Conservation (phyloP, 106 monocot species). For the Dendrobium chrysotoxum region DNA sequence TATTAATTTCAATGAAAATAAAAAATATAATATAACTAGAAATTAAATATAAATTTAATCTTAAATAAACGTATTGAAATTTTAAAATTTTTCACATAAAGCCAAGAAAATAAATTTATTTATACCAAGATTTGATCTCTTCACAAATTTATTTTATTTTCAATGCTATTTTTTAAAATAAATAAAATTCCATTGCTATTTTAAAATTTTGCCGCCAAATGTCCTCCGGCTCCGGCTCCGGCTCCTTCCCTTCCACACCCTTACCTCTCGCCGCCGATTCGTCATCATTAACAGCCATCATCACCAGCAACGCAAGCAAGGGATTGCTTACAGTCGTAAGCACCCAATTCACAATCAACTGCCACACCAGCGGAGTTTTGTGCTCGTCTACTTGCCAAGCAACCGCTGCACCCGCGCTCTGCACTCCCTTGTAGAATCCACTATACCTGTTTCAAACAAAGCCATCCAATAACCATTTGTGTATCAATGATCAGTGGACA, state of each 20-base stretch:
- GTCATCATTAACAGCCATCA: constrained; percentile 57
- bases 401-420: constrained; percentile 52
- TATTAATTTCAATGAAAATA: too few relatives aligned
- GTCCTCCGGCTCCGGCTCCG: background rate
- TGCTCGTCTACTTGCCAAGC: constrained; percentile 53
- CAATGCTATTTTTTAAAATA: too few relatives aligned
- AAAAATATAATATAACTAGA: too few relatives aligned
- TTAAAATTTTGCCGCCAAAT: too few relatives aligned
- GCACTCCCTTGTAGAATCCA: constrained; percentile 68
- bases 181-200: too few relatives aligned
- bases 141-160: too few relatives aligned
- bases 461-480: background rate
- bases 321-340: constrained; percentile 79
- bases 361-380: constrained; percentile 44
- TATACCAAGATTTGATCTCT: too few relatives aligned
- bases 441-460: constrained; percentile 31
- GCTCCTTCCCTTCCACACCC: constrained; percentile 12
- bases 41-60: too few relatives aligned
- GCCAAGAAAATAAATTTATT: too few relatives aligned
- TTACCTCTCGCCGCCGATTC: background rate
- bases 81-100: too few relatives aligned
- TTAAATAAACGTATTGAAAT: too few relatives aligned
- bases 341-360: constrained; percentile 67
- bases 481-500: background rate
- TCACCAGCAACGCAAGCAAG: constrained; percentile 46